Evolutionary conservation across 2,329 filamentous ascomycete genomes (phyloP), one percentile per base, ranked within the genome.

Genomic region (Claviceps lovelessii): DNA sequence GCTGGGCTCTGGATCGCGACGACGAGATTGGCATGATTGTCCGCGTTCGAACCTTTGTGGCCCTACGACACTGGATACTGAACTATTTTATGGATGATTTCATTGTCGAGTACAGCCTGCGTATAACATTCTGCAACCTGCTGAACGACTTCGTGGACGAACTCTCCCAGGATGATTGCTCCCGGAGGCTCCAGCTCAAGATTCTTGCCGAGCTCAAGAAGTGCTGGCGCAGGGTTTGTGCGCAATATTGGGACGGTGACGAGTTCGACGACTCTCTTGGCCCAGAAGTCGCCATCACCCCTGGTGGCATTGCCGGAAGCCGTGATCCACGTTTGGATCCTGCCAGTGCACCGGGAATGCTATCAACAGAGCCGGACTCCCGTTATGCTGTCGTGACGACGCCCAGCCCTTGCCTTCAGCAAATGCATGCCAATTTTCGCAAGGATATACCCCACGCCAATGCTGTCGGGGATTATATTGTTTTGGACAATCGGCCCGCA

Each of bases 21-120:
- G 88, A 95, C 65, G 89, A 96, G 66, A 83, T 84, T 55, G 93
- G 93, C 44, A 87, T 90, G 65, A 88, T 98, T 53, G 93, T 96
- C n/a, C 83, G 91, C 51, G 94, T 98, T 17, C 82, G 93, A 46
- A 94, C 90, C 0, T 98, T 97, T 72, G 93, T 96, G 31, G 93
- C 93, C 8, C 77, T 97, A 48, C 83, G 93, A 55, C 93, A 98
- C 69, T 98, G 93, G 93, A 90, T 97, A 55, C 72, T 98, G 58
- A 98, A 98, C 68, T 98, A 98, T 69, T 98, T 97, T 61, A 78
- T 88, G 54, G 93, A 98, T 65, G 93, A 98, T 66, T 98, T 95
- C 66, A 81, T 94, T 45, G 70, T 85, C 29, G 83, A 90, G 65
- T 84, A 85, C 64, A 74, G 79, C 48, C 74, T 97, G 37, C 84